phyloP scores from a whole-genome alignment of 2,329 filamentous ascomycete genomes.

The Ceratocystis harringtonii region DNA sequence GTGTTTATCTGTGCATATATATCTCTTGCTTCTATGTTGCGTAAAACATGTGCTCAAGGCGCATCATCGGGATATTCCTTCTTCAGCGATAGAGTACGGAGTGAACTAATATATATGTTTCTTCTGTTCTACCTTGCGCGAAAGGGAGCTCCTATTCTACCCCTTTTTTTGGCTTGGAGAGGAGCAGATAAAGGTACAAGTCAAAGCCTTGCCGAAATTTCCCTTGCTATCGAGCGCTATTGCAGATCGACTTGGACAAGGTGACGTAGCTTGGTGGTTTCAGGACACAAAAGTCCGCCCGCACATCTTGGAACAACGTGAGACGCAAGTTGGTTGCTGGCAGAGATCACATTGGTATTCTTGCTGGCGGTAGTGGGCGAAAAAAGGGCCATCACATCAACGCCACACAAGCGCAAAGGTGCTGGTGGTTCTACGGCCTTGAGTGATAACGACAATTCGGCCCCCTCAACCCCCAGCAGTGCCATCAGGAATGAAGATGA shows the following conservation, averaged over 20 bases:
- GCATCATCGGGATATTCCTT: not conserved
- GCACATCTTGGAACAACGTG: not conserved
- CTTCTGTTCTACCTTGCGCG: not conserved
- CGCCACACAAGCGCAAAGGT: not conserved
- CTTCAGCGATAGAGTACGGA: no score
- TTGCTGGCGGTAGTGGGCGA: not conserved
- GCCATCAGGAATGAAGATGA: no score
- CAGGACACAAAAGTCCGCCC: not conserved
- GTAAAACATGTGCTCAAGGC: not conserved
- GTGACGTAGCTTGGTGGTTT: not conserved
- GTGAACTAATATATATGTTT: no score
- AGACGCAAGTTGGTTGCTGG: not conserved
- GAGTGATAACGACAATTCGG: not conserved
- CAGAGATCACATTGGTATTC: not conserved
- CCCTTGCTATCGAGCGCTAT: not conserved
- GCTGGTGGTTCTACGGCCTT: not conserved
- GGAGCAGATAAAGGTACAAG: not conserved
- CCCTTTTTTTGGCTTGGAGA: not conserved
- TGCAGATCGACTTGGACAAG: not conserved
- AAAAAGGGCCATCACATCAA: not conserved
- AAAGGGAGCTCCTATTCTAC: not conserved
- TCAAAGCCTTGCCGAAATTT: not conserved
- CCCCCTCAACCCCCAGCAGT: not conserved
- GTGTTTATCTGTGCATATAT: not conserved
- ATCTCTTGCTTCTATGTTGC: not conserved